Base-by-base conservation (phyloP, 2,329 filamentous ascomycete species). In the Aspergillus ibericus region DNA sequence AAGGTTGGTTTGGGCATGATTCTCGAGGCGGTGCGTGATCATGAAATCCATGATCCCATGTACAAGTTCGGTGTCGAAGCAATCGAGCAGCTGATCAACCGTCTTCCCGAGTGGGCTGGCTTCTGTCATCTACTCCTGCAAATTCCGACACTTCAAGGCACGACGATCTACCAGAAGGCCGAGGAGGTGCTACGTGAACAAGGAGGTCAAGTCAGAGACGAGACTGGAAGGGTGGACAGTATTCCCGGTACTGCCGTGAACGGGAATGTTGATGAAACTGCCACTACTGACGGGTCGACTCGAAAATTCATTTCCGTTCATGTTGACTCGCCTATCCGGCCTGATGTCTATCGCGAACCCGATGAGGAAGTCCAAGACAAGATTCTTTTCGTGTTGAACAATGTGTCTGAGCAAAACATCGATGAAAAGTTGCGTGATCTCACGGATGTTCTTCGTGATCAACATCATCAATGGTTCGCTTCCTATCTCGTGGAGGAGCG, bases 51-150 rank as follows among this genome's bases (percentile, higher is more conserved):
- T 32, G 88, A 93, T 60, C 88, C 91, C 1, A 98, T 99, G 95
- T 98, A 95, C 80, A 96, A 97, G 69, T 99, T 99, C 72, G 95
- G 96, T 10, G 83, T 99, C 12, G 95, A 99, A 73, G 95, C 95
- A 15, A 83, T 99, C 60, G 88, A 97, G 72, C 92, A 98, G 74
- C 85, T 98, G 55, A 88, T 92, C 56, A 83, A 86, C 38, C 87
- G 95, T 40, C 86, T 99, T 50, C 83, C 87, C 4, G 95, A 99
- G 71, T 99, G 95, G 95, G 92, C 92, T n/a, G 91, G 90, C 1
- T 96, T 97, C 68, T 98, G 93, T 73, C 88, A 89, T 61, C 86
- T 95, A 61, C 83, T 99, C 5, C 77, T 96, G 20, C 88, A 91
- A 61, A 92, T 96, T 38, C 88, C 90, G 0, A 90, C 87, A 40